Percentiles rank a stretch among this genome's conserved stretches.
Conservation (phyloP, 805 yeast species). For the Candida yuanshanica region DNA sequence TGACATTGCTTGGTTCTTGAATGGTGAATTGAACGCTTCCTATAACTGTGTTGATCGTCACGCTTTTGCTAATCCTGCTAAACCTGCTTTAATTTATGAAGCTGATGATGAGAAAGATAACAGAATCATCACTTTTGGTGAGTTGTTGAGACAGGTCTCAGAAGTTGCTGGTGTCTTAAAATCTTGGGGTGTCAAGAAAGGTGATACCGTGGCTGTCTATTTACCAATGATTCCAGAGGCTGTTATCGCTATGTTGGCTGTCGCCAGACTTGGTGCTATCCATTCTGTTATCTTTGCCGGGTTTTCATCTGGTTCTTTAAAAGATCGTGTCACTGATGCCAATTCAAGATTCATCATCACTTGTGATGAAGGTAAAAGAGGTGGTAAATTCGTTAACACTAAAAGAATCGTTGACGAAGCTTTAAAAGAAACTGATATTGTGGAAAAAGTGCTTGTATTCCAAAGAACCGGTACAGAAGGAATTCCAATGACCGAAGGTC, state of each 20-base stretch:
- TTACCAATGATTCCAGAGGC: conserved; percentile 99
- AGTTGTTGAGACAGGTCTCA: conserved; percentile 77
- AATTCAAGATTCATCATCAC: conserved; percentile 83
- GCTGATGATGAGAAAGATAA: conserved; percentile 85
- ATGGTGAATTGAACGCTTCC: conserved; percentile 88
- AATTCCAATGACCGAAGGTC: conserved; percentile 66
- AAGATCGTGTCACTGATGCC: conserved; percentile 88
- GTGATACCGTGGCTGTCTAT: conserved; percentile 95
- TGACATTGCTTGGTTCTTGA: conserved; percentile 89
- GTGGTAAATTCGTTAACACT: conserved; percentile 88
- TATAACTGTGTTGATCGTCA: conserved; percentile 95
- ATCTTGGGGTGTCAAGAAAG: conserved; percentile 84
- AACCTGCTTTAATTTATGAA: conserved; percentile 82
- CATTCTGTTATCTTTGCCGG: conserved; percentile 98
- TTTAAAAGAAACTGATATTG: conserved; percentile 62
- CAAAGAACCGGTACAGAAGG: conserved; percentile 77
- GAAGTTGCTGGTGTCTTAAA: conserved; percentile 80
- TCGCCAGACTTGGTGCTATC: conserved; percentile 89
- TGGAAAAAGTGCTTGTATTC: conserved; percentile 79
- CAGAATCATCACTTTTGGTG: conserved; percentile 73
- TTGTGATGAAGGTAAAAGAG: conserved; percentile 92
- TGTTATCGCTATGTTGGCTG: conserved; percentile 87
- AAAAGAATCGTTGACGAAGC: conserved; percentile 96
- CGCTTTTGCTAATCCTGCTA: conserved; percentile 82
- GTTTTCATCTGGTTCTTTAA: conserved; percentile 86